Conservation (phyloP, 2,329 filamentous ascomycete species). For the Fusarium anguioides region DNA sequence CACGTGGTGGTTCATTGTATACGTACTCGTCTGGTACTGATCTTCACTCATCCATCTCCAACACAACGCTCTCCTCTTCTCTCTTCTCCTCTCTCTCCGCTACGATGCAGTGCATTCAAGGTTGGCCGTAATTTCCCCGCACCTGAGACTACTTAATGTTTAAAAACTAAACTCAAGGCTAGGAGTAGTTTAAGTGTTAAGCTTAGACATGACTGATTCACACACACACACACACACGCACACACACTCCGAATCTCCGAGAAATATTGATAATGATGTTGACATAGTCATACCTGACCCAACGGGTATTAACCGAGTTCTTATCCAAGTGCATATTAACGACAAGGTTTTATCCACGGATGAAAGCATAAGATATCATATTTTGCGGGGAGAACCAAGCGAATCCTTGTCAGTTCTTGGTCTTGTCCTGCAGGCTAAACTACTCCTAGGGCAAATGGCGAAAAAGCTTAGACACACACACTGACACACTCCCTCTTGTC, state of each 20-base stretch:
- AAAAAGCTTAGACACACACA: too few species aligned
- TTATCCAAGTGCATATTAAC: conserved; percentile 18
- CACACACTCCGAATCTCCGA: not conserved
- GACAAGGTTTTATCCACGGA: conserved; percentile 3
- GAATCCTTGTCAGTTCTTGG: not conserved
- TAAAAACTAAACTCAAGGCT: not conserved
- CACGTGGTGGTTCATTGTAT: conserved; percentile 11
- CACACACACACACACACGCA: too few species aligned
- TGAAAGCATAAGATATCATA: conserved; percentile 24
- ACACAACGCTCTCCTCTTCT: not conserved
- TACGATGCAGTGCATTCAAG: not conserved
- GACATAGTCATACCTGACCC: not conserved
- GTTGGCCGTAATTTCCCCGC: conserved; percentile 23
- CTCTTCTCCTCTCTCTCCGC: too few species aligned
- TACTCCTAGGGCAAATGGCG: conserved; percentile 18
- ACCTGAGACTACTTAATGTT: conserved; percentile 2
- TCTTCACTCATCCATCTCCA: conserved; percentile 30
- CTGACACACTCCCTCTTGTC: not conserved
- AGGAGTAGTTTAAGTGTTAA: not conserved
- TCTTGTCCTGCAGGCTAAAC: not conserved
- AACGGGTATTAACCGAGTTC: conserved; percentile 10
- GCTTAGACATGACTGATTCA: not conserved
- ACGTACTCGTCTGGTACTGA: conserved; percentile 12
- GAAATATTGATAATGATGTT: not conserved
- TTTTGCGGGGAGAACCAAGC: conserved; percentile 26